phyloP scores from a whole-genome alignment of 2,329 filamentous ascomycete genomes.

The Pseudocercospora pini-densiflorae region DNA sequence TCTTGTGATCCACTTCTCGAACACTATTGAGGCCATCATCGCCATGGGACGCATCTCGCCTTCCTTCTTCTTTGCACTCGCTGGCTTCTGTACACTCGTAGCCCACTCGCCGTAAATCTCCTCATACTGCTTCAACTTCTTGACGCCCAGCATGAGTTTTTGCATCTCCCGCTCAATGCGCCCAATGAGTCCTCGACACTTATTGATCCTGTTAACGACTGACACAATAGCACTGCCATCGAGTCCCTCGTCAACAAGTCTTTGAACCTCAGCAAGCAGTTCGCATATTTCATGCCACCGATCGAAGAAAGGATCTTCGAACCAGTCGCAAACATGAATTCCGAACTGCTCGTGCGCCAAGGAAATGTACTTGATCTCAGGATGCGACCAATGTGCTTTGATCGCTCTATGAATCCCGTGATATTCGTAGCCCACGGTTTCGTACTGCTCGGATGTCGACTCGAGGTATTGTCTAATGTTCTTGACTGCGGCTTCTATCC shows the following conservation, averaged over 20 bases:
- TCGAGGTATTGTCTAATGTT: neutral
- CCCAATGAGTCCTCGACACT: neutral
- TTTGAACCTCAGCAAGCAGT: neutral
- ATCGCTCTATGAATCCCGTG: neutral
- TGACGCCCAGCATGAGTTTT: neutral
- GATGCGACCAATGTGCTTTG: neutral
- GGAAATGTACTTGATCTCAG: neutral
- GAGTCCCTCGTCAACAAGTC: neutral
- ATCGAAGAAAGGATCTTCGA: neutral
- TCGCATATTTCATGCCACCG: neutral
- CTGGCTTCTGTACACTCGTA: neutral
- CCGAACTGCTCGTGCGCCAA: neutral
- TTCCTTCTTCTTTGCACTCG: neutral
- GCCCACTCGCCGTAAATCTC: neutral
- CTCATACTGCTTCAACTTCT: neutral
- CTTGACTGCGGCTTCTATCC: neutral
- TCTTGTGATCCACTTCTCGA: neutral
- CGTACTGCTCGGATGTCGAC: neutral
- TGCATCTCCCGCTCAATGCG: neutral
- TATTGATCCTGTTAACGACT: neutral
- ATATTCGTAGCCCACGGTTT: neutral
- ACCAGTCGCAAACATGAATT: neutral
- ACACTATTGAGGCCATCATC: neutral
- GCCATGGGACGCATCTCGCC: neutral
- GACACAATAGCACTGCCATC: neutral